A percentile compares a stretch with the other conserved stretches of the same genome.
phyloP scores from a whole-genome alignment of 2,329 filamentous ascomycete genomes.

The Fusarium temperatum region DNA sequence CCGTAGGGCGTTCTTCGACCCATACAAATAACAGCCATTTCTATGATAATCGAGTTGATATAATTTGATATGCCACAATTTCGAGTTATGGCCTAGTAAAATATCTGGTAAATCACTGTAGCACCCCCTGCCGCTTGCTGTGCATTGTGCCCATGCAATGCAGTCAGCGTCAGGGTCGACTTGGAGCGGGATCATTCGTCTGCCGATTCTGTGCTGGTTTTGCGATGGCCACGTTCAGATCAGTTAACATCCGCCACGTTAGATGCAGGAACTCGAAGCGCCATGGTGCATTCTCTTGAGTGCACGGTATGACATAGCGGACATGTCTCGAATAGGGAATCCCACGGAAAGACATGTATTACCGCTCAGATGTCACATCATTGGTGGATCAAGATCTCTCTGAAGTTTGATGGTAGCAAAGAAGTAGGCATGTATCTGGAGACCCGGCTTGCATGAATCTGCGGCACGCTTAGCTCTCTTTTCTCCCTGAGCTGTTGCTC shows the following conservation, averaged over 20 bases:
- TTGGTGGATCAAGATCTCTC: slow-evolving; percentile 2
- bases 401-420: not conserved
- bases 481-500: not conserved
- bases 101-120: not conserved
- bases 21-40: not conserved
- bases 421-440: not conserved
- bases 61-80: not conserved
- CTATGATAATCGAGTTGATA: not conserved
- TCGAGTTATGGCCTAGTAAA: not conserved
- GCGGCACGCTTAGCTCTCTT: not conserved
- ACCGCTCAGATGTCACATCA: slow-evolving; percentile 2
- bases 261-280: slow-evolving; percentile 42
- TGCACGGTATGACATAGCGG: slow-evolving; percentile 15
- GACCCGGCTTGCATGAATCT: not conserved
- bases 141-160: slow-evolving; percentile 16
- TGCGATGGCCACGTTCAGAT: slow-evolving; percentile 29
- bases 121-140: not conserved
- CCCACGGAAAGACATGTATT: slow-evolving; percentile 22
- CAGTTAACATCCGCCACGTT: slow-evolving; percentile 43
- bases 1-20: not conserved
- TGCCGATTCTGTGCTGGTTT: slow-evolving; percentile 16
- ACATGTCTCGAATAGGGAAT: slow-evolving; percentile 22
- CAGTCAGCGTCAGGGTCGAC: slow-evolving; percentile 20
- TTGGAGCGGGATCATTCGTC: slow-evolving; percentile 30
- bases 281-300: slow-evolving; percentile 29